These are phyloP conservation scores for Delphinella strobiligena DNA, from an alignment of 2,329 filamentous ascomycete genomes.

Conservation along the genomic window DNA sequence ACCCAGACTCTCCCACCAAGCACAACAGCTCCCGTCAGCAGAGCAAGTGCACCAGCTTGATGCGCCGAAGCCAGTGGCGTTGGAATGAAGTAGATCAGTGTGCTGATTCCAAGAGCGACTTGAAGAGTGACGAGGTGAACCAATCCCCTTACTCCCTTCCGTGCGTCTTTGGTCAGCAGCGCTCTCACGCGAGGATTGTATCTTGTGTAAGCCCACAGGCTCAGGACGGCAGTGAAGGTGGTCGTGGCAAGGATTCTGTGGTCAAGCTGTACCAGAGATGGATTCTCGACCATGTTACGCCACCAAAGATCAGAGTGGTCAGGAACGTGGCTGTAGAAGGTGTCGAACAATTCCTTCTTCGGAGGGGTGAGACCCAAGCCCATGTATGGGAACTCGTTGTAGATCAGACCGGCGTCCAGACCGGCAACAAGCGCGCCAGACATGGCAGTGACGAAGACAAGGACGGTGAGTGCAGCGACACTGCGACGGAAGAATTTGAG, in stretches of 20 bases:
- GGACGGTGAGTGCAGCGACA: conserved; percentile 54
- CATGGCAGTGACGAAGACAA: conserved; percentile 85
- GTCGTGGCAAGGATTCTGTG: conserved; percentile 86
- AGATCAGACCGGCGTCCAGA: conserved; percentile 91
- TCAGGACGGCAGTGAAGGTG: conserved; percentile 70
- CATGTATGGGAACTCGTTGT: conserved; percentile 98
- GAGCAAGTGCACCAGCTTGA: conserved; percentile 77
- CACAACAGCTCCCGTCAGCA: conserved; percentile 72
- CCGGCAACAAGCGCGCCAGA: conserved; percentile 90
- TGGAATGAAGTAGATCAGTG: conserved; percentile 88
- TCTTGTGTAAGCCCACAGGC: conserved; percentile 70
- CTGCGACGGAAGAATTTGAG: conserved; percentile 62
- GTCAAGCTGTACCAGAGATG: conserved; percentile 86
- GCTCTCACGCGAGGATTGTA: conserved; percentile 52
- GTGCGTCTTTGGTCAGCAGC: conserved; percentile 44
- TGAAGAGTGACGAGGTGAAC: conserved; percentile 75
- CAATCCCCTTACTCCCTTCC: conserved; percentile 64
- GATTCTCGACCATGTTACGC: conserved; percentile 97
- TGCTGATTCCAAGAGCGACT: conserved; percentile 76
- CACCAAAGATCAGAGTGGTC: conserved; percentile 82
- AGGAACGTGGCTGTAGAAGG: conserved; percentile 68
- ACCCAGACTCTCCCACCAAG: conserved; percentile 68
- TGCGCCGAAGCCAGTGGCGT: conserved; percentile 78
- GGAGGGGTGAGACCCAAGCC: conserved; percentile 73
- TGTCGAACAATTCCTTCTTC: conserved; percentile 67